phyloP scores from a whole-genome alignment of 305 asterid genomes.

The Fraxinus platypoda region DNA sequence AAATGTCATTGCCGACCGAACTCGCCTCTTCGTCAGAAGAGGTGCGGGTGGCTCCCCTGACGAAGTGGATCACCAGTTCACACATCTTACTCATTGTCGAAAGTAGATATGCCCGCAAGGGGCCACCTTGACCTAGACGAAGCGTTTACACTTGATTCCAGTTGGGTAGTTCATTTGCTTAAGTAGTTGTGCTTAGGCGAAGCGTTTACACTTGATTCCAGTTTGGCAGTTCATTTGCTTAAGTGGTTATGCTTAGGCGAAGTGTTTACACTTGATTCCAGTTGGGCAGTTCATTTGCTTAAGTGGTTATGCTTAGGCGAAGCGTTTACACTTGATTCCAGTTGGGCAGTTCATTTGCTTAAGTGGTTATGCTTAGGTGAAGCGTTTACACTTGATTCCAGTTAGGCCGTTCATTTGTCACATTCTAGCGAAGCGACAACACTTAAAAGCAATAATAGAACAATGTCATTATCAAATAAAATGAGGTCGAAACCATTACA shows the following conservation, averaged over 20 bases:
- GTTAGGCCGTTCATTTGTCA: neutral
- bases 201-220: too few relatives aligned
- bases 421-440: neutral
- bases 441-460: neutral
- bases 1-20: too few relatives aligned
- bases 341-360: neutral
- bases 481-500: neutral
- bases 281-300: too few relatives aligned
- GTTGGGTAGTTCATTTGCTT: too few relatives aligned
- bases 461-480: too few relatives aligned
- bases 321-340: neutral
- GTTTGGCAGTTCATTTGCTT: too few relatives aligned
- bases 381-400: neutral
- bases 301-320: neutral
- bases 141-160: too few relatives aligned
- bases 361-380: neutral
- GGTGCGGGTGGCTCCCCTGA: neutral
- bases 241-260: too few relatives aligned
- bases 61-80: neutral
- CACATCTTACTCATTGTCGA: too few relatives aligned
- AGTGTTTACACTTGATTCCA: too few relatives aligned
- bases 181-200: too few relatives aligned
- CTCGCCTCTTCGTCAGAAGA: neutral
- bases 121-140: neutral
- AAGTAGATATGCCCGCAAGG: too few relatives aligned